Evolutionary conservation across 108 stramenopile genomes (phyloP).

Genomic region (Licmophora abbreviata): DNA sequence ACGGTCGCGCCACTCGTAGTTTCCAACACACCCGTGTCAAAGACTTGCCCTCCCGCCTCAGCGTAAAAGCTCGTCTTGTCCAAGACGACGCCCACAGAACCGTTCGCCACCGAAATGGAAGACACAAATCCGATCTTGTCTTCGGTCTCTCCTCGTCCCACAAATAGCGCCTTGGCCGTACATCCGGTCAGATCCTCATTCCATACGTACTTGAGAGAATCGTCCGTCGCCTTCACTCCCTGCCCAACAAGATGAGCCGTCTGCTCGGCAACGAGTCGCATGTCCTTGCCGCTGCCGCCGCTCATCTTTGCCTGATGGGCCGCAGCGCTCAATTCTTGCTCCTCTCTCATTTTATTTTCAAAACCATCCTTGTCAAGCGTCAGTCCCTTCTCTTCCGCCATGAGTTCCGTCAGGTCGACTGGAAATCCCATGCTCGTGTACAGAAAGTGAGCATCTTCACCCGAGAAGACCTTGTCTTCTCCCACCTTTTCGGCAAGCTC

Average conservation of each 20-base stretch:
- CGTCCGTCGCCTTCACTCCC: constrained; percentile 74
- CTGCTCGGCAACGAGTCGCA: constrained; percentile 96
- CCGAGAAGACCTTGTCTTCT: constrained; percentile 72
- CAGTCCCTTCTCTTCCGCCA: constrained; percentile 97
- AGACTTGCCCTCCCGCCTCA: constrained; percentile 95
- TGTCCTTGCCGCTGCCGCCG: constrained; percentile 86
- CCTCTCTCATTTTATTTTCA: constrained; percentile 85
- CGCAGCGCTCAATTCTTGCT: constrained; percentile 66
- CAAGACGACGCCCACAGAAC: constrained; percentile 84
- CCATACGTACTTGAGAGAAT: constrained; percentile 88
- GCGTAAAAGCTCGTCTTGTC: constrained; percentile 94
- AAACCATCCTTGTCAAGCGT: constrained; percentile 89
- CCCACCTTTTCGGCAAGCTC: constrained; percentile 68
- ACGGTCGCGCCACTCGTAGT: constrained; percentile 36
- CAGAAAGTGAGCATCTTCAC: constrained; percentile 90
- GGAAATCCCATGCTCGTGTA: constrained; percentile 99
- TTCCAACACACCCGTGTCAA: constrained; percentile 82
- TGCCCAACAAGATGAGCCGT: constrained; percentile 79
- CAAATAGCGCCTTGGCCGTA: constrained; percentile 80
- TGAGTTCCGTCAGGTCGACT: constrained; percentile 95
- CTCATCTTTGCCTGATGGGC: constrained; percentile 74
- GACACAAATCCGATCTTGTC: constrained; percentile 55
- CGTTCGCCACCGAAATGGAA: constrained; percentile 29
- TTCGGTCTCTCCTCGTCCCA: constrained; percentile 84
- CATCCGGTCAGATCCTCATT: constrained; percentile 66